Evolutionary conservation across 75 land plant species (phyloP), one percentile per base, ranked within the genome.

Genomic region (Pinus taeda): DNA sequence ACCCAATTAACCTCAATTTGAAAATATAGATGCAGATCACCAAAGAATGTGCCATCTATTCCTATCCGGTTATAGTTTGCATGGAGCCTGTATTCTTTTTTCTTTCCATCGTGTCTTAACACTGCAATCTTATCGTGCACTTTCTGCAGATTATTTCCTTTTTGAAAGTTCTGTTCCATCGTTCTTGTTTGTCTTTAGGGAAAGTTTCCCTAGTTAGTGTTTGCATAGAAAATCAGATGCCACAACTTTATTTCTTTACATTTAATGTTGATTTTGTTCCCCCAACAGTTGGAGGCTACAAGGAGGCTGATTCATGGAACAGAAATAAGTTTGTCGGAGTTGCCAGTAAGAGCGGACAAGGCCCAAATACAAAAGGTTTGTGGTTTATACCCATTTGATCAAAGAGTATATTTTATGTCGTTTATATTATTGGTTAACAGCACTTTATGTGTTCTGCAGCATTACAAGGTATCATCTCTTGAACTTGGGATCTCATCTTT

Each of bases 401-500:
- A 53, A 6, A 6, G n/a, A 15, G 55, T 53, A 20, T 74, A 12
- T 29, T 55, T 56, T 49, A 11, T 37, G 3, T 74, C 59, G 15
- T 17, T 53, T 59, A 21, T 74, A n/a, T n/a, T 45, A 12, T 17
- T 56, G 15, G 7, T 56, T 74, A 24, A 74, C 37, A 18, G 11
- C 55, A 6, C n/a, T 74, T 21, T 14, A 13, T 24, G 12, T 71
- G 45, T 74, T 56, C 30, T 82, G 62, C 94, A 96, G 99, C 93
- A 90, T 71, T 96, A 86, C 81, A 96, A 96, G 74, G 89, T 94
- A 22, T 64, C 97, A 7, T 75, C 87, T n/a, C 81, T 76, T 53
- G 99, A 96, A 73, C 79, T 96, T 57, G 93, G 82, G 65, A 78
- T 96, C 60, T 94, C 97, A 37, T 89, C 95, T 2, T 75, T 94